phyloP scores from a whole-genome alignment of 1,284 basidiomycete genomes.

The Lignosus rhinocerotis region DNA sequence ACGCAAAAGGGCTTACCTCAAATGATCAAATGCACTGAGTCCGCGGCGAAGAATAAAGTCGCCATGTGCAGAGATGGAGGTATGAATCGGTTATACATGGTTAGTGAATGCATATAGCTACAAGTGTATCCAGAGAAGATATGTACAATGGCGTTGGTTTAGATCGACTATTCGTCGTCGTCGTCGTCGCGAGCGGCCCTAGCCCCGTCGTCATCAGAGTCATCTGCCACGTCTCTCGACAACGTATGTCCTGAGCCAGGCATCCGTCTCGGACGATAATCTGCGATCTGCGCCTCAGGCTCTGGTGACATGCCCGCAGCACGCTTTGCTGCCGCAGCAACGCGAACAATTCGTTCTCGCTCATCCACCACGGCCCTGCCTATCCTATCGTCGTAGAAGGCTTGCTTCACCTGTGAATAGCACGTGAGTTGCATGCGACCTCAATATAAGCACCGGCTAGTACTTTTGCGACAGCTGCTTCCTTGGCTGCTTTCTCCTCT shows the following conservation, averaged over 20 bases:
- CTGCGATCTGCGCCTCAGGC: conserved; percentile 1
- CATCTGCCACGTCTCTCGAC: conserved; percentile 15
- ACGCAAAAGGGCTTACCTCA: not conserved
- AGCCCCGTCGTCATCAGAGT: conserved; percentile 10
- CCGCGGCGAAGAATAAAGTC: too few relatives aligned
- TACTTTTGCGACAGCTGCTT: conserved; percentile 56
- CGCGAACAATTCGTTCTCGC: conserved; percentile 54
- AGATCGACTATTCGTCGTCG: conserved; percentile 22
- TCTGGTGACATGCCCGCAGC: conserved; percentile 15
- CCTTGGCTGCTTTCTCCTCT: conserved; percentile 56
- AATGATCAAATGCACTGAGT: not conserved
- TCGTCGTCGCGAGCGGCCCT: conserved; percentile 1
- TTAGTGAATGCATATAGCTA: too few relatives aligned
- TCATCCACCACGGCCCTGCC: conserved; percentile 52
- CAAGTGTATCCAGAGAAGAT: not conserved
- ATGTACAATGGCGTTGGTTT: not conserved
- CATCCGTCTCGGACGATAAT: conserved; percentile 20
- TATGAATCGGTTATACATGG: too few relatives aligned
- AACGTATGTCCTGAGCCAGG: conserved; percentile 28
- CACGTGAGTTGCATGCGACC: not conserved
- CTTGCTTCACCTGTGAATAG: conserved; percentile 58
- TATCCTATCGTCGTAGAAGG: conserved; percentile 74
- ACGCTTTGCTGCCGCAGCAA: conserved; percentile 26
- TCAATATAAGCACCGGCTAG: not conserved
- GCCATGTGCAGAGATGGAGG: too few relatives aligned